These are phyloP conservation scores for Phyllosticta paracitricarpa DNA, from an alignment of 2,329 filamentous ascomycete genomes.

Conservation along the genomic window DNA sequence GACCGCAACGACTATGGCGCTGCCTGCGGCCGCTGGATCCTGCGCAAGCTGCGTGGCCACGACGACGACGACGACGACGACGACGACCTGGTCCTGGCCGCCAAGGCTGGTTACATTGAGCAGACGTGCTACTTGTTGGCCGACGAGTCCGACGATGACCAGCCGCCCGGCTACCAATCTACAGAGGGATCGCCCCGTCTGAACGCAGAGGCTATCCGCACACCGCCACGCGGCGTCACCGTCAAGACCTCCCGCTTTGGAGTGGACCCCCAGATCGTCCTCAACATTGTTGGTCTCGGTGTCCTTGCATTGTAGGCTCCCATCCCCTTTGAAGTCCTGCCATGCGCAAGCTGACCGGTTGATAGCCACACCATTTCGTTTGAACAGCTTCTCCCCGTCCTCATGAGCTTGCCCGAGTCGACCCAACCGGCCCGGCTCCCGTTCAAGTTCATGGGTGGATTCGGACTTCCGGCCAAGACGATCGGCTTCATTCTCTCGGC, in stretches of 20 bases:
- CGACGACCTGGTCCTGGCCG: conserved; percentile 18
- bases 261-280: conserved; percentile 75
- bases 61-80: conserved; percentile 14
- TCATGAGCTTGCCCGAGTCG: conserved; percentile 63
- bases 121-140: conserved; percentile 54
- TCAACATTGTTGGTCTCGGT: conserved; percentile 83
- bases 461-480: conserved; percentile 69
- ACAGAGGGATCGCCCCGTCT: conserved; percentile 45
- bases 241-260: conserved; percentile 39
- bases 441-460: conserved; percentile 82
- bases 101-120: conserved; percentile 41
- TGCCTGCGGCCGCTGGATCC: conserved; percentile 64
- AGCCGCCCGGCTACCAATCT: conserved; percentile 58
- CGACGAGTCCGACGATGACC: conserved; percentile 45
- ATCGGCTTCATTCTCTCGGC: conserved; percentile 83
- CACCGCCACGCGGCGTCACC: conserved; percentile 10
- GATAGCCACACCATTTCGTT: conserved; percentile 90
- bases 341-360: conserved; percentile 15
- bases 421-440: conserved; percentile 51
- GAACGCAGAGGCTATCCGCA: conserved; percentile 14
- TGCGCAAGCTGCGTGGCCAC: conserved; percentile 24
- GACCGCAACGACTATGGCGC: conserved; percentile 63
- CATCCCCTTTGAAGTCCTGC: conserved; percentile 7
- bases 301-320: conserved; percentile 83
- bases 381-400: conserved; percentile 85